Evolutionary conservation across 257 asterid genomes (phyloP), one percentile per base, ranked within the genome.

Genomic region (Ocimum tenuiflorum): DNA sequence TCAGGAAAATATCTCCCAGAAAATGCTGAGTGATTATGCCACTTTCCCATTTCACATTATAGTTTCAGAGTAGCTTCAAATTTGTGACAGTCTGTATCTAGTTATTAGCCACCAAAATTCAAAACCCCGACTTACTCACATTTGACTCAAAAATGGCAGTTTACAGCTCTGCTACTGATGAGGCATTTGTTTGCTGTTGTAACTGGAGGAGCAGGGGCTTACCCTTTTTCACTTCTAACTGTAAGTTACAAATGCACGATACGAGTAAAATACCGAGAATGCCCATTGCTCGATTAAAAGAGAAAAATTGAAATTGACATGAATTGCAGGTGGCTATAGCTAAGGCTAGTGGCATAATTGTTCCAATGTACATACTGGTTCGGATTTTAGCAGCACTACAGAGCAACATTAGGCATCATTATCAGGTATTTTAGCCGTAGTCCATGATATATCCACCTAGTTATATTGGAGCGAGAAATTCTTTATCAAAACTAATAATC

Each of bases 361-460:
- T 89, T 7, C 98, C 98, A 15, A 87, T 92, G 96, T 89, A 81
- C 79, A 57, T 89, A 64, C 50, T 92, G 65, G 13, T 86, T 51
- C 75, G 86, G 75, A 63, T 87, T 39, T 60, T 83, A 49, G 62
- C 91, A 11, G 73, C 85, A 53, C 50, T 92, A 53, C 94, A 84
- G 12, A 68, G 60, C 52, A 73, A 72, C 52, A 60, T 83, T 36
- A 73, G 74, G 41, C 75, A 72, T 57, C 87, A 64, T 22, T 65
- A 80, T 38, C 80, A 74, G 86, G 94, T 85, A 73, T 64, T 8
- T 39, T 48, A 7, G 1, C 8, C 17, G 5, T 10, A 15, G 13
- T 49, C 36, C 12, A n/a, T 13, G 12, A 7, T 35, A n/a, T n/a
- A n/a, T 39, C 12, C 10, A 24, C 6, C 24, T 39, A 11, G 19